phyloP scores from a whole-genome alignment of 169 alveolate genomes.

The Hepatocystis sp. region DNA sequence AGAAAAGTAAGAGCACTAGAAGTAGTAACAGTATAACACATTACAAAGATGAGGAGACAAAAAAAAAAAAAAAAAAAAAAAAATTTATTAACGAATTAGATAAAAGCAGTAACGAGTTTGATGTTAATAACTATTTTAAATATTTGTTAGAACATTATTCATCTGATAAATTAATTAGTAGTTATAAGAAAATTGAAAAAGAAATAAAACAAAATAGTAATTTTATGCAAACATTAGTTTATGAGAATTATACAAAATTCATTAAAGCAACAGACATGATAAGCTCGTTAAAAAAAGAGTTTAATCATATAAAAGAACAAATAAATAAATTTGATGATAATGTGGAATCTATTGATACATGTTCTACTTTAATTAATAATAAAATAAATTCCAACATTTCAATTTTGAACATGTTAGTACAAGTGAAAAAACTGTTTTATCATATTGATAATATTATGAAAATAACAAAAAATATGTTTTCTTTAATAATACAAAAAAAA shows the following conservation, averaged over 20 bases:
- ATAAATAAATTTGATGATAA: conserved; percentile 34
- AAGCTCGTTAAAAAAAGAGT: conserved; percentile 79
- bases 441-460: conserved; percentile 51
- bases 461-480: conserved; percentile 53
- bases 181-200: conserved; percentile 36
- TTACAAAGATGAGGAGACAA: too few relatives aligned
- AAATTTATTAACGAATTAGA: conserved; percentile 48
- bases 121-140: conserved; percentile 58
- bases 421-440: conserved; percentile 50
- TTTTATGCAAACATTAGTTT: conserved; percentile 90
- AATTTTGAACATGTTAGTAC: conserved; percentile 44
- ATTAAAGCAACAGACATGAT: conserved; percentile 91
- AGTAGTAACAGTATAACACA: too few relatives aligned
- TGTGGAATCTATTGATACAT: conserved; percentile 19
- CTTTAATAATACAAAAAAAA: conserved; percentile 1
- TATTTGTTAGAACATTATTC: conserved; percentile 46
- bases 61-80: too few relatives aligned
- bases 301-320: conserved; percentile 74
- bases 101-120: conserved; percentile 48
- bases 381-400: conserved; percentile 10
- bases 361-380: conserved; percentile 13
- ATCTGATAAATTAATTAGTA: conserved; percentile 61
- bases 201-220: conserved; percentile 81
- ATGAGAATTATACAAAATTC: conserved; percentile 91
- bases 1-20: too few relatives aligned